phyloP scores from a whole-genome alignment of 768 basidiomycete species.

The Mycena latifolia region DNA sequence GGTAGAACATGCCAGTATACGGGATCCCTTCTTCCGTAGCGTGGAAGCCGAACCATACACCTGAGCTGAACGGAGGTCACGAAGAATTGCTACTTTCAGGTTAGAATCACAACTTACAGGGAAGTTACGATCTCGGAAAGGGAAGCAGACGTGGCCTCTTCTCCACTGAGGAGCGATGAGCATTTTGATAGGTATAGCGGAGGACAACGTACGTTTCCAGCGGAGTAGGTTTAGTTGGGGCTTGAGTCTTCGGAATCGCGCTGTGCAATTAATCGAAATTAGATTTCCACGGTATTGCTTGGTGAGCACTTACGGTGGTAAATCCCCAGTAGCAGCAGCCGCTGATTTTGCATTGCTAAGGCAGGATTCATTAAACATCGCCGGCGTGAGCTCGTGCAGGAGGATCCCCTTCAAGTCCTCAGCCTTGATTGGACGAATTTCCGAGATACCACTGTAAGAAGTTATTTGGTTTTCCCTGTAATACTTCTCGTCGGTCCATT shows the following conservation, averaged over 20 bases:
- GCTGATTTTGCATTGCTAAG: neutral
- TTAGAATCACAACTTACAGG: neutral
- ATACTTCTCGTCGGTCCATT: slow-evolving; percentile 9
- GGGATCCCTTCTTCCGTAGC: neutral
- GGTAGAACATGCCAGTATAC: slow-evolving; percentile 6
- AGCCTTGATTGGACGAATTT: neutral
- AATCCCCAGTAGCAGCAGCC: no score
- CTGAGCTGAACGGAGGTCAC: neutral
- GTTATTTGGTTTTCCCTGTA: slow-evolving; percentile 6
- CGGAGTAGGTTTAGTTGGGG: no score
- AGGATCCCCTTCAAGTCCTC: no score
- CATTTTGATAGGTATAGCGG: neutral
- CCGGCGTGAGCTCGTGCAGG: neutral
- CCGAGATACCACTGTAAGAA: neutral
- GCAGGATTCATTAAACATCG: neutral
- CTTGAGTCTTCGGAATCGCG: neutral
- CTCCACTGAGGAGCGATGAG: neutral
- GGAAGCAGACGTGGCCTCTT: neutral
- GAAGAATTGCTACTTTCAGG: no score
- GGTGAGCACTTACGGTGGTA: no score
- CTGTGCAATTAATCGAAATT: neutral
- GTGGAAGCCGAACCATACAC: slow-evolving; percentile 19
- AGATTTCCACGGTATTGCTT: no score
- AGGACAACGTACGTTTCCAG: neutral
- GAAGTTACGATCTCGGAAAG: neutral